Conservation (phyloP, 208 protist species). For the Leptomonas pyrrhocoris region DNA sequence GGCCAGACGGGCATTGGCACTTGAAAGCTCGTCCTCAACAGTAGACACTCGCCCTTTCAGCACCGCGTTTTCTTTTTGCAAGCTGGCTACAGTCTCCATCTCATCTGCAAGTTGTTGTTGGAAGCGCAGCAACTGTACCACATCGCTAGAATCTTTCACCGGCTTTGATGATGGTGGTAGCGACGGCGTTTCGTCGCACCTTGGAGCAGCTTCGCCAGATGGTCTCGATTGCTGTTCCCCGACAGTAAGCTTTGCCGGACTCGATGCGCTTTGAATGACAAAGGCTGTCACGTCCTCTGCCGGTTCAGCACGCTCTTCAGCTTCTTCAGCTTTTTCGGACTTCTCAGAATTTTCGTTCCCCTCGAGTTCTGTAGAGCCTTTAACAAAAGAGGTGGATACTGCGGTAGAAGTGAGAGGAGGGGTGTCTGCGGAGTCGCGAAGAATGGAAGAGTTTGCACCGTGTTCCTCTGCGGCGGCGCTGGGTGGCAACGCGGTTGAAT, state of each 20-base stretch:
- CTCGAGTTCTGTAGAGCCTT: not conserved
- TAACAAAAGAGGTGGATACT: too few species aligned
- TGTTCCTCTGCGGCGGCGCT: not conserved
- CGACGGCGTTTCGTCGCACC: not conserved
- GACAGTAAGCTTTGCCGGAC: too few species aligned
- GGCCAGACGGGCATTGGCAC: conserved; percentile 21
- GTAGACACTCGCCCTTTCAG: conserved; percentile 26
- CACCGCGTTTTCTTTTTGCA: conserved; percentile 40
- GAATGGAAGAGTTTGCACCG: not conserved
- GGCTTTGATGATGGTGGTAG: not conserved
- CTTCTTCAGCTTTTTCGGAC: too few species aligned
- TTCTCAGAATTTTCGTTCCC: not conserved
- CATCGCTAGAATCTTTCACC: conserved; percentile 9
- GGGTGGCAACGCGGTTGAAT: not conserved
- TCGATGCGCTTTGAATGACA: too few species aligned
- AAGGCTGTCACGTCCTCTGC: too few species aligned
- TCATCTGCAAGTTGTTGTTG: conserved; percentile 71
- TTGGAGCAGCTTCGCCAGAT: not conserved
- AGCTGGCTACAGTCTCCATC: conserved; percentile 45
- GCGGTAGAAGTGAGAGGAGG: not conserved
- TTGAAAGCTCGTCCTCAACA: conserved; percentile 38
- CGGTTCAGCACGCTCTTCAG: too few species aligned
- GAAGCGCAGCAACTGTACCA: conserved; percentile 61
- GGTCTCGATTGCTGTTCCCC: too few species aligned
- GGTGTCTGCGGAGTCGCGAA: not conserved